These are phyloP conservation scores for Boeremia lycopersici DNA, from an alignment of 2,329 filamentous ascomycete species.

Conservation along the genomic window DNA sequence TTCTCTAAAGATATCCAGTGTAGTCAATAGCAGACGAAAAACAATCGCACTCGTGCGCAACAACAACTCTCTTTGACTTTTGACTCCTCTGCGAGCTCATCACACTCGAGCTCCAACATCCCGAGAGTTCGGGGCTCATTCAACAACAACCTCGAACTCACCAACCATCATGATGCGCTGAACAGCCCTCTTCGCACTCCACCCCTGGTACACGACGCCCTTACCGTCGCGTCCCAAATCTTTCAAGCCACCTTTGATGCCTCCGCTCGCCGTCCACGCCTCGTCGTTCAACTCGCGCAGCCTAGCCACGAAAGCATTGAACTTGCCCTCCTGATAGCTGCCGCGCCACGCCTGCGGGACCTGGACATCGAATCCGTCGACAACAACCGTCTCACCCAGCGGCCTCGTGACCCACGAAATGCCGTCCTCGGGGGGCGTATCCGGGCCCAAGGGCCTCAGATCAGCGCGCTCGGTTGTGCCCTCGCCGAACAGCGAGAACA, in stretches of 20 bases:
- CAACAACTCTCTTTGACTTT: neutral
- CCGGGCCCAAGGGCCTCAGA: slow-evolving; percentile 30
- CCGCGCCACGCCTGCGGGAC: slow-evolving; percentile 34
- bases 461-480: slow-evolving; percentile 34
- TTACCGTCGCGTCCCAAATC: slow-evolving; percentile 32
- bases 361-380: slow-evolving; percentile 40
- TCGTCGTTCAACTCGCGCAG: slow-evolving; percentile 26
- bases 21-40: neutral
- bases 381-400: slow-evolving; percentile 34
- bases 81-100: no score
- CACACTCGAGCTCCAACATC: no score
- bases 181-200: slow-evolving; percentile 11
- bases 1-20: neutral
- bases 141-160: slow-evolving; percentile 11
- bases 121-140: neutral
- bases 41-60: neutral
- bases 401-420: slow-evolving; percentile 24
- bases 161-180: slow-evolving; percentile 8
- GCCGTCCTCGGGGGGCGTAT: slow-evolving; percentile 20
- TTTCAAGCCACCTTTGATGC: slow-evolving; percentile 14
- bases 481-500: slow-evolving; percentile 37
- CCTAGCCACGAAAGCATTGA: slow-evolving; percentile 21
- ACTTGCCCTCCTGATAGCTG: slow-evolving; percentile 27
- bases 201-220: slow-evolving; percentile 29
- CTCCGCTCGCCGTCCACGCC: slow-evolving; percentile 25